These are phyloP conservation scores for Ascochyta fabae DNA, from an alignment of 2,329 filamentous ascomycete genomes.

Conservation along the genomic window DNA sequence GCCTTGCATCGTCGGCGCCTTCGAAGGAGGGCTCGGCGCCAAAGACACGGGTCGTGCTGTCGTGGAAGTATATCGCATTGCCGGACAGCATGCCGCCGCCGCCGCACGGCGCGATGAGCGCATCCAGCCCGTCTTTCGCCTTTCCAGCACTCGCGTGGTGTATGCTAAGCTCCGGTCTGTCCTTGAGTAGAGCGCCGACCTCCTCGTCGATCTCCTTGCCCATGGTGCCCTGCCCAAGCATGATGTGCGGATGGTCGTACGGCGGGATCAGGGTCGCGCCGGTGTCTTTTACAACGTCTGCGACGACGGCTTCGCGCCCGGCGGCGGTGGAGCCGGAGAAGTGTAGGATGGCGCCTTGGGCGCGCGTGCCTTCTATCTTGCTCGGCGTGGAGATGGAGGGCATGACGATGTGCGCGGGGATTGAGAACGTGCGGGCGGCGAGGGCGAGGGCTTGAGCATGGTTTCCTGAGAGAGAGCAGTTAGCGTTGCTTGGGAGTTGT, in stretches of 20 bases:
- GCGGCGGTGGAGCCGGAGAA: conserved; percentile 81
- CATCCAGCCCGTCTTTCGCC: conserved; percentile 45
- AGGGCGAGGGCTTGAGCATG: conserved; percentile 92
- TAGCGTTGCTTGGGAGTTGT: neutral
- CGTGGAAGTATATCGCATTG: conserved; percentile 76
- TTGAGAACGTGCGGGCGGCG: conserved; percentile 73
- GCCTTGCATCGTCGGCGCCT: conserved; percentile 81
- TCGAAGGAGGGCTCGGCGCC: conserved; percentile 84
- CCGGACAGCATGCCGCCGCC: conserved; percentile 89
- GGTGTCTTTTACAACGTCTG: conserved; percentile 71
- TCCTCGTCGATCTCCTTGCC: conserved; percentile 83
- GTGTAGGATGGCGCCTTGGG: conserved; percentile 77
- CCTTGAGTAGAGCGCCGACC: conserved; percentile 61
- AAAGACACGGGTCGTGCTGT: conserved; percentile 77
- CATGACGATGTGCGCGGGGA: conserved; percentile 92
- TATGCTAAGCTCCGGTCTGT: conserved; percentile 20
- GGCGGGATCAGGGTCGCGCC: conserved; percentile 83
- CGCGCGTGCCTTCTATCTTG: conserved; percentile 82
- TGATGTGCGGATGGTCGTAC: conserved; percentile 90
- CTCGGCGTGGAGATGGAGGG: conserved; percentile 81
- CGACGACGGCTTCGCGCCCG: conserved; percentile 81
- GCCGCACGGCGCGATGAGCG: conserved; percentile 79
- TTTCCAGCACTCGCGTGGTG: neutral
- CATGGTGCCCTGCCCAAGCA: conserved; percentile 91
- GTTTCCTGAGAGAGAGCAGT: conserved; percentile 67